Evolutionary conservation across 2,329 filamentous ascomycete species (phyloP).

Genomic region (Aspergillus ruber): DNA sequence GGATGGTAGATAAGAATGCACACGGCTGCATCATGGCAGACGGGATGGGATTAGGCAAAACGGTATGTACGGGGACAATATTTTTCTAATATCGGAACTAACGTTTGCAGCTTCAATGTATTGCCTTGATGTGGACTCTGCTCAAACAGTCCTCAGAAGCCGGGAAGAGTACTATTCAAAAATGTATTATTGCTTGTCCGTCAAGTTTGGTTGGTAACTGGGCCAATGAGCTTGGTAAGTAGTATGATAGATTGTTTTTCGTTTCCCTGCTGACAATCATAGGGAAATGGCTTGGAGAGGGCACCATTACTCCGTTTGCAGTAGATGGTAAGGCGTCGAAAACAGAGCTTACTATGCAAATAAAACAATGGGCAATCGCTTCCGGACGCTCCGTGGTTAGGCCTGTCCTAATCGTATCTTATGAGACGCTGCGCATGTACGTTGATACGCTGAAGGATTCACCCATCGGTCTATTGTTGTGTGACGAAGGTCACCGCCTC

Average conservation of each 20-base stretch:
- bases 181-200: conserved; percentile 93
- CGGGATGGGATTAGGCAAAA: conserved; percentile 97
- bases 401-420: conserved; percentile 94
- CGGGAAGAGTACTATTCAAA: conserved; percentile 89
- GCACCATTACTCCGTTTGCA: conserved; percentile 86
- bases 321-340: conserved; percentile 96
- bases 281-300: conserved; percentile 89
- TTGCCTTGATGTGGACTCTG: conserved; percentile 91
- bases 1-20: conserved; percentile 88
- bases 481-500: conserved; percentile 90
- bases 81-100: conserved; percentile 9
- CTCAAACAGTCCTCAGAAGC: conserved; percentile 92
- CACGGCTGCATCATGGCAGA: conserved; percentile 99
- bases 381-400: conserved; percentile 83
- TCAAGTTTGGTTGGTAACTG: conserved; percentile 96
- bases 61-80: conserved; percentile 36
- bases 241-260: background rate
- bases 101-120: conserved; percentile 68
- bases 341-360: conserved; percentile 80
- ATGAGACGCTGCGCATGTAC: conserved; percentile 88
- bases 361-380: conserved; percentile 91
- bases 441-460: conserved; percentile 84
- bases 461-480: conserved; percentile 85
- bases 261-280: conserved; percentile 12
- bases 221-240: conserved; percentile 74